Evolutionary conservation across 495 filamentous ascomycete genomes (phyloP).

Genomic region (Sabuloglossum arenarium): DNA sequence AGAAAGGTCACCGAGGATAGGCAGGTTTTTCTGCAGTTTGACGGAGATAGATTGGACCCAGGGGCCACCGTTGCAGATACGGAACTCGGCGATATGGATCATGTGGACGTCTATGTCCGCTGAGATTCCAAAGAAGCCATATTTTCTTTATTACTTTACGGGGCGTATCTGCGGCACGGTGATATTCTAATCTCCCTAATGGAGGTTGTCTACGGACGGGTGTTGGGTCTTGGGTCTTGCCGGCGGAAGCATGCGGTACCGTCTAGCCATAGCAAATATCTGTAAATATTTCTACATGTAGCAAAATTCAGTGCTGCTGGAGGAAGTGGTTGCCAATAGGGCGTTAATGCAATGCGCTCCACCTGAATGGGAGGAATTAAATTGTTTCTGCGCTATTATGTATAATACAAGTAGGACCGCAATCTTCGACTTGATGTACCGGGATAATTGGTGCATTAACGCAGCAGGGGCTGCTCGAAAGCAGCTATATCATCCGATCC

Average conservation of each 20-base stretch:
- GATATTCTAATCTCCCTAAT: too few species aligned
- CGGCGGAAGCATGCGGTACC: too few species aligned
- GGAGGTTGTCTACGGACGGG: too few species aligned
- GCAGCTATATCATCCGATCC: neutral
- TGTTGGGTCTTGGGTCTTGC: too few species aligned
- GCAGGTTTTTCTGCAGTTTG: slow-evolving; percentile 46
- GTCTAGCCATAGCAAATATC: too few species aligned
- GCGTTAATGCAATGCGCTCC: neutral
- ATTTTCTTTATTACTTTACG: neutral
- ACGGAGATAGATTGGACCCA: slow-evolving; percentile 54
- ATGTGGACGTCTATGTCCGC: slow-evolving; percentile 52
- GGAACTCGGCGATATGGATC: slow-evolving; percentile 63
- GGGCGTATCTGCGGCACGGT: neutral
- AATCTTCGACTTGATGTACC: too few species aligned
- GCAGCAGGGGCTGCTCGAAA: neutral
- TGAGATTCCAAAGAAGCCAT: slow-evolving; percentile 7
- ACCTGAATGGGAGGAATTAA: too few species aligned
- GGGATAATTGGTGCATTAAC: too few species aligned
- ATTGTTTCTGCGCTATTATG: neutral
- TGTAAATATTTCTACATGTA: too few species aligned
- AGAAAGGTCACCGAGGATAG: slow-evolving; percentile 24
- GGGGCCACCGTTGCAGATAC: slow-evolving; percentile 38
- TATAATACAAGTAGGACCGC: neutral
- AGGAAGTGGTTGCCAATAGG: too few species aligned
- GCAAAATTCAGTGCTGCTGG: too few species aligned